Evolutionary conservation across 1,139 yeast genomes (phyloP).

Genomic region (Hyphopichia pseudoburtonii): DNA sequence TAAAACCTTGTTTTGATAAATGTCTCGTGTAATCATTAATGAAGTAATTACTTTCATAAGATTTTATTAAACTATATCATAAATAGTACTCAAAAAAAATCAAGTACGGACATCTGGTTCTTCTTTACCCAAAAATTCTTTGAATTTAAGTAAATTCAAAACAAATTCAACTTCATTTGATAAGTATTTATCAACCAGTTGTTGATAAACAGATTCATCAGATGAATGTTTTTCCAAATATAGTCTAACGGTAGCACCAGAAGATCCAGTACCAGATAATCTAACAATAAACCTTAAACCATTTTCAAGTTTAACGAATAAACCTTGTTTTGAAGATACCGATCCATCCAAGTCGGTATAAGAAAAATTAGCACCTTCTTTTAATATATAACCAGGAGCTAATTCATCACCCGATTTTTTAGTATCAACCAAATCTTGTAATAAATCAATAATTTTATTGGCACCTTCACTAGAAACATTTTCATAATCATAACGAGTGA

Average conservation of each 20-base stretch:
- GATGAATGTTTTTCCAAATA: slow-evolving; percentile 82
- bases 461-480: slow-evolving; percentile 79
- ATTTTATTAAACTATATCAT: background rate
- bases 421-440: slow-evolving; percentile 39
- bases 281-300: slow-evolving; percentile 90
- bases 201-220: slow-evolving; percentile 51
- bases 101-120: slow-evolving; percentile 89
- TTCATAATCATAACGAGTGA: slow-evolving; percentile 95
- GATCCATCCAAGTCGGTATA: slow-evolving; percentile 96
- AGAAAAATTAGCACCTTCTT: slow-evolving; percentile 83
- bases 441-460: slow-evolving; percentile 57
- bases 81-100: slow-evolving; percentile 1
- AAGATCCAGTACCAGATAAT: slow-evolving; percentile 95
- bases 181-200: slow-evolving; percentile 70
- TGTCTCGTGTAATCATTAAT: too few species aligned
- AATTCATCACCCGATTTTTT: slow-evolving; percentile 44
- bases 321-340: slow-evolving; percentile 88
- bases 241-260: slow-evolving; percentile 95
- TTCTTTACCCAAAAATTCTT: slow-evolving; percentile 75
- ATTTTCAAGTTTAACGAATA: slow-evolving; percentile 74
- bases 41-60: too few species aligned
- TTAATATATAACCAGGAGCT: slow-evolving; percentile 51
- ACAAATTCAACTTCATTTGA: slow-evolving; percentile 62
- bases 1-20: too few species aligned
- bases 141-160: slow-evolving; percentile 66